Percentiles rank a stretch among this genome's conserved stretches.
These are phyloP conservation scores for Theileria parva DNA, from an alignment of 169 alveolate genomes.

Conservation along the genomic window DNA sequence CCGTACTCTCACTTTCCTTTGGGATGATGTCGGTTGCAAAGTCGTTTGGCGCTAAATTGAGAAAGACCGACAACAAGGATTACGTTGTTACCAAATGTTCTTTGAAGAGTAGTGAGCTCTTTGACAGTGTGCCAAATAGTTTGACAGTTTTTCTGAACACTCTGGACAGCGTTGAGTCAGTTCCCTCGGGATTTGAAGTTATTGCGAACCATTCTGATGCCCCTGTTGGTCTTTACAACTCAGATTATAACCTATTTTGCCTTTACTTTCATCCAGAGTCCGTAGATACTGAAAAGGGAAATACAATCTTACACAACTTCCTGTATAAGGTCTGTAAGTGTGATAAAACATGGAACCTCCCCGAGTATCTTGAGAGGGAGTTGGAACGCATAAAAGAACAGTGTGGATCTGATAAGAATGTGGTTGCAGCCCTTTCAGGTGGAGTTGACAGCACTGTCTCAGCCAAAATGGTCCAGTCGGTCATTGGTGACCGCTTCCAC, in stretches of 20 bases:
- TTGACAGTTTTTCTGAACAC: constrained; percentile 26
- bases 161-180: constrained; percentile 51
- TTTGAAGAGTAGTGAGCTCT: constrained; percentile 29
- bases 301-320: constrained; percentile 65
- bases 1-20: constrained; percentile 70
- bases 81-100: constrained; percentile 36
- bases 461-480: constrained; percentile 74
- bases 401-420: constrained; percentile 67
- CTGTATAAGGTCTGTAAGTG: constrained; percentile 70
- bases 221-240: constrained; percentile 54
- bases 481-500: constrained; percentile 71
- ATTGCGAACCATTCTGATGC: constrained; percentile 55
- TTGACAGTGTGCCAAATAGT: constrained; percentile 45
- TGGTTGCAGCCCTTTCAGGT: constrained; percentile 79
- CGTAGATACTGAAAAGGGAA: constrained; percentile 65
- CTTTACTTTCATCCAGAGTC: constrained; percentile 78
- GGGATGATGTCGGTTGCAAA: constrained; percentile 72
- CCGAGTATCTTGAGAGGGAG: constrained; percentile 46
- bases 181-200: constrained; percentile 68
- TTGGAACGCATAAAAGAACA: constrained; percentile 55
- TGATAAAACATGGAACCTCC: constrained; percentile 49
- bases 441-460: constrained; percentile 80
- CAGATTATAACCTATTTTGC: constrained; percentile 51
- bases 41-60: constrained; percentile 65
- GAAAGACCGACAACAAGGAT: constrained; percentile 62